Base-by-base conservation (phyloP, 805 yeast genomes). In the Candida yuanshanica region DNA sequence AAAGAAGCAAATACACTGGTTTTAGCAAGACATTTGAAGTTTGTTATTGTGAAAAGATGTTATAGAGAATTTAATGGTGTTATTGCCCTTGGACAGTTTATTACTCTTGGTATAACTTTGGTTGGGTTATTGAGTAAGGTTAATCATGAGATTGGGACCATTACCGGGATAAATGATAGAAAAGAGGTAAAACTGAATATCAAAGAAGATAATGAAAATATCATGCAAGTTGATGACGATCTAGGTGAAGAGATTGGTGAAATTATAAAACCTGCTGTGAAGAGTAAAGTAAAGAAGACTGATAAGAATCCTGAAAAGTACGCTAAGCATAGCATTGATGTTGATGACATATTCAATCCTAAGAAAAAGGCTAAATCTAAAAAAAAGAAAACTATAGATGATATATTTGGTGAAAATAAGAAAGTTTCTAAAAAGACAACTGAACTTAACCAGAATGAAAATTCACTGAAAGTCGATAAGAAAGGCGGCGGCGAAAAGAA, bases 61-160 rank as follows among this genome's bases (percentile, higher is more conserved):
- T 81, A 75, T 58, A 71, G 74, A 43, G 72, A 75, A 11, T 83
- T 85, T 52, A 80, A 82, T 58, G 74, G 80, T 1, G 71, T 88
- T 1, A 68, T 88, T 7, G 79, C 83, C 1, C 68, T 80, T 44
- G 95, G 90, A 0, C 95, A 89, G 54, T 88, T 83, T 53, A 69
- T 86, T 7, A 73, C 81, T 2, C 57, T 88, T 11, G 95, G 95
- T 2, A 70, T 88, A 47, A 75, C 83, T 0, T 59, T 87, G 31
- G 53, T 86, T 4, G 95, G 84, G 0, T 39, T 65, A 16, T 50
- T 77, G 29, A 71, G 83, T 2, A 68, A 71, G 39, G 51, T 84
- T 9, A 58, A 67, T 42, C 27, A 39, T 7, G 39, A 55, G 35
- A 17, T 55, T 3, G 25, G 37, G 3, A 31, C 37, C 21, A 36